Evolutionary conservation across 208 protist genomes (phyloP).

Genomic region (Trypanosoma scelopori): DNA sequence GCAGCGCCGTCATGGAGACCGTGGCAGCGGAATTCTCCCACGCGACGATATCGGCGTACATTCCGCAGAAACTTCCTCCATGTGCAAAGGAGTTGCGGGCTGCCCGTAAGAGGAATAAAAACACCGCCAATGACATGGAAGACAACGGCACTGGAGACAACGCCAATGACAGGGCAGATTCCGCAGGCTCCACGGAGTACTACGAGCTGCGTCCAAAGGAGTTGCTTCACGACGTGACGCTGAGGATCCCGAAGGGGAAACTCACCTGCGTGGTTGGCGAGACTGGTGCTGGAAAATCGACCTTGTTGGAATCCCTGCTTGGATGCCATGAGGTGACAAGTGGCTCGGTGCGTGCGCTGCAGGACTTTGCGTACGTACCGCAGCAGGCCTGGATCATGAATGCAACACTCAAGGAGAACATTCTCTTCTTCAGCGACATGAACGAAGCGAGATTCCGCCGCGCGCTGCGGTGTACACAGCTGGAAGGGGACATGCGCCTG

Average conservation of each 20-base stretch:
- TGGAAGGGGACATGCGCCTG: slow-evolving; percentile 60
- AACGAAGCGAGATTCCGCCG: slow-evolving; percentile 38
- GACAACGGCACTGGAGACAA: not conserved
- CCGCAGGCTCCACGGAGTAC: slow-evolving; percentile 7
- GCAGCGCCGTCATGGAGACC: not conserved
- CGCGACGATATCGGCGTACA: slow-evolving; percentile 17
- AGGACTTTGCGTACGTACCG: slow-evolving; percentile 83
- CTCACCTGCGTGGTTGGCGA: slow-evolving; percentile 68
- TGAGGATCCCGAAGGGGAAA: slow-evolving; percentile 51
- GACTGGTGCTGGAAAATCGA: slow-evolving; percentile 83
- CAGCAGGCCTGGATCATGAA: slow-evolving; percentile 90
- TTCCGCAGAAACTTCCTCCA: slow-evolving; percentile 18
- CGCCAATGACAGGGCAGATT: not conserved
- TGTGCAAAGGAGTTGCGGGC: slow-evolving; percentile 2
- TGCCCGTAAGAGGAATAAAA: not conserved
- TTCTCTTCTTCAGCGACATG: slow-evolving; percentile 62
- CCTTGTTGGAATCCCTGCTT: slow-evolving; percentile 51
- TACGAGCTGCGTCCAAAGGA: slow-evolving; percentile 39
- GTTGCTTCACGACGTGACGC: slow-evolving; percentile 44
- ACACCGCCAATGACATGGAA: slow-evolving; percentile 2
- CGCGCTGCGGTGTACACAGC: slow-evolving; percentile 37
- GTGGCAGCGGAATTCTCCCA: slow-evolving; percentile 19
- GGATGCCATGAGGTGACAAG: slow-evolving; percentile 36
- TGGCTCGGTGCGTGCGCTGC: slow-evolving; percentile 34
- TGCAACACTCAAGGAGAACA: slow-evolving; percentile 77